Evolutionary conservation across 495 filamentous ascomycete species (phyloP).

Genomic region (Cenococcum geophilum): DNA sequence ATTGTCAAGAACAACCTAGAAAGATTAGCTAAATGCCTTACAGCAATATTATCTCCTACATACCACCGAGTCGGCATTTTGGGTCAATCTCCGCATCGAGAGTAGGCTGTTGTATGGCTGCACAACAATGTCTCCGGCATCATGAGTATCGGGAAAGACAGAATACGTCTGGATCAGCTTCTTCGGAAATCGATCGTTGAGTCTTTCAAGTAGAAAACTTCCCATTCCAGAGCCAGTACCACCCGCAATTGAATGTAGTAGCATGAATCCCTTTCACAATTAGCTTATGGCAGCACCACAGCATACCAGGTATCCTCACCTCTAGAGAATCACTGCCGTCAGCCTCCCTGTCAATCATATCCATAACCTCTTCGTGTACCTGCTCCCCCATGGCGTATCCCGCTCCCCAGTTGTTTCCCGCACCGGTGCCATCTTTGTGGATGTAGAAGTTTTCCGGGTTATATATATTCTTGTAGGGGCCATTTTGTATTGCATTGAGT

Average conservation of each 20-base stretch:
- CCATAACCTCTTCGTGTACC: constrained; percentile 94
- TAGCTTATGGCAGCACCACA: background rate
- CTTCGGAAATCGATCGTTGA: constrained; percentile 97
- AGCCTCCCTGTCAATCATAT: constrained; percentile 98
- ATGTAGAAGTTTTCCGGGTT: constrained; percentile 99
- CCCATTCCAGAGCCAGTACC: constrained; percentile 93
- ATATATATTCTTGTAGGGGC: constrained; percentile 95
- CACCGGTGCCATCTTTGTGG: constrained; percentile 82
- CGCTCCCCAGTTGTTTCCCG: constrained; percentile 96
- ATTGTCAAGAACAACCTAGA: constrained; percentile 86
- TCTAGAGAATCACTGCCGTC: constrained; percentile 97
- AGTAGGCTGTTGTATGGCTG: constrained; percentile 97
- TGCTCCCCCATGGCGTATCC: constrained; percentile 87
- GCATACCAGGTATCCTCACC: constrained; percentile 39
- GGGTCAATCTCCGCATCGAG: constrained; percentile 79
- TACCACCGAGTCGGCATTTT: constrained; percentile 94
- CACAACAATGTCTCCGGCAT: constrained; percentile 81
- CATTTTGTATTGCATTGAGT: constrained; percentile 84
- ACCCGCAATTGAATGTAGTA: constrained; percentile 95
- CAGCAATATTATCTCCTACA: constrained; percentile 13
- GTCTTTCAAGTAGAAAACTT: constrained; percentile 87
- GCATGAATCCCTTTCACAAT: constrained; percentile 75
- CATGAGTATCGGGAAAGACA: constrained; percentile 88
- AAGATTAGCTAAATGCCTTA: background rate
- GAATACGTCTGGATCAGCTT: constrained; percentile 99